Conservation (phyloP, 1,284 basidiomycete species). For the Lignosus rhinocerotis region DNA sequence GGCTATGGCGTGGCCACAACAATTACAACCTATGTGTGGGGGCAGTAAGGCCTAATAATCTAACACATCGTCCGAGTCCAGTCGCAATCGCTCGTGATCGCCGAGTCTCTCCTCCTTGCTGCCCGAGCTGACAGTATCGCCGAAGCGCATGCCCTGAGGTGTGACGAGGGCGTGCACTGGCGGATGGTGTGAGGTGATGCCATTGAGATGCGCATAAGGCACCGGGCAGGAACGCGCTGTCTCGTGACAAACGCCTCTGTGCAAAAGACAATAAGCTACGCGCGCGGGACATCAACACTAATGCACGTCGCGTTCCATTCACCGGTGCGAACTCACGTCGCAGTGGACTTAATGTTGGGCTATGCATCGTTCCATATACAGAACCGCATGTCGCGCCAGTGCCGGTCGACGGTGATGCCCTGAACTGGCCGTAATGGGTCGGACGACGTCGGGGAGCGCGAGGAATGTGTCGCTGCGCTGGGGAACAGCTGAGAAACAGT, state of each 20-base stretch:
- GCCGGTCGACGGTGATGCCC: conserved; percentile 63
- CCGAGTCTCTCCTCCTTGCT: not conserved
- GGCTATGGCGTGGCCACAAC: conserved; percentile 17
- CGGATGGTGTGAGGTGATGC: not conserved
- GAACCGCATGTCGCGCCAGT: conserved; percentile 67
- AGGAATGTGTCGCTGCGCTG: conserved; percentile 34
- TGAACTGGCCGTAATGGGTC: conserved; percentile 38
- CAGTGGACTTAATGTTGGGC: conserved; percentile 6
- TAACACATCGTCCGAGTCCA: conserved; percentile 18
- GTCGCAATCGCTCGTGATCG: conserved; percentile 16
- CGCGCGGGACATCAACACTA: conserved; percentile 1
- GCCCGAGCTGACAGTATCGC: not conserved
- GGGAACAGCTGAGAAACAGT: conserved; percentile 61
- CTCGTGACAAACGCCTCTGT: conserved; percentile 16
- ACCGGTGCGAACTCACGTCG: not conserved
- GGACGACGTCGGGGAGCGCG: conserved; percentile 33
- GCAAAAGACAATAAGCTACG: conserved; percentile 22
- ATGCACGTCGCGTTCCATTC: not conserved
- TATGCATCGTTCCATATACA: conserved; percentile 51
- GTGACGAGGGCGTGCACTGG: not conserved
- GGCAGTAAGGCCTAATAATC: conserved; percentile 24
- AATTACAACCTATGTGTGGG: conserved; percentile 22
- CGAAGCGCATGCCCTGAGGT: conserved; percentile 1
- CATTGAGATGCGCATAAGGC: not conserved
- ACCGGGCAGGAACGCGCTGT: conserved; percentile 8